Percentiles rank a stretch among this genome's conserved stretches.
Evolutionary conservation across 148 eudicot species (phyloP).

Genomic region (Silene uniflora): DNA sequence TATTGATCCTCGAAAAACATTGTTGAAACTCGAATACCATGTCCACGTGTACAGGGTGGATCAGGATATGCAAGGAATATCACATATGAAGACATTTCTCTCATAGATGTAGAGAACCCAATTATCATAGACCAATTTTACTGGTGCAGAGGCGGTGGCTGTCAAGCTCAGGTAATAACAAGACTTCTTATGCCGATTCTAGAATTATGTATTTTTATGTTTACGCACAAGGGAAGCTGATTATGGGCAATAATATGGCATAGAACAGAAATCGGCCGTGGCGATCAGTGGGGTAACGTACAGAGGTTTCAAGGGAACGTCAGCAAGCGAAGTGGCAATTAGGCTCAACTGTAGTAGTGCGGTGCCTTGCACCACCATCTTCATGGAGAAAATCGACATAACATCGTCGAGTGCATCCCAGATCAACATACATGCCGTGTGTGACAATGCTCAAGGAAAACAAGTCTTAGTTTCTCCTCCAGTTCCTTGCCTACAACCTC

Average conservation of each 20-base stretch:
- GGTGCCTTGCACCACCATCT: background rate
- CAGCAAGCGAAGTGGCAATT: background rate
- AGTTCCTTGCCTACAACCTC: constrained; percentile 10
- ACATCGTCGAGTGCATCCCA: background rate
- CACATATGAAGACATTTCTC: constrained; percentile 31
- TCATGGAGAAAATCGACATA: background rate
- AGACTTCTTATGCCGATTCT: too few species aligned
- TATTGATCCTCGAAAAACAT: background rate
- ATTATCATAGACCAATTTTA: constrained; percentile 51
- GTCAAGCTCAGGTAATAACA: background rate
- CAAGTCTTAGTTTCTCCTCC: background rate
- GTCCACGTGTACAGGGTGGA: constrained; percentile 47
- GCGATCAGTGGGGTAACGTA: constrained; percentile 9
- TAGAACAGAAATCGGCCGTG: constrained; percentile 5
- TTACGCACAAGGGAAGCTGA: too few species aligned
- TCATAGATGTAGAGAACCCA: constrained; percentile 34
- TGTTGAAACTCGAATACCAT: background rate
- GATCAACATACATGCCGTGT: background rate
- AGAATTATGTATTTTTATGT: too few species aligned
- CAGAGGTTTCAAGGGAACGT: constrained; percentile 21
- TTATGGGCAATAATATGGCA: background rate
- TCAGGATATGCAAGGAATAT: constrained; percentile 44
- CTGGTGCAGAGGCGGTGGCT: constrained; percentile 5
- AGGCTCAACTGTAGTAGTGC: constrained; percentile 12
- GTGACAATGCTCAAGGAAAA: constrained; percentile 8